Percentiles rank a stretch among this genome's conserved stretches.
phyloP scores from a whole-genome alignment of 352 stramenopile genomes.

The Phytopythium helicoides region DNA sequence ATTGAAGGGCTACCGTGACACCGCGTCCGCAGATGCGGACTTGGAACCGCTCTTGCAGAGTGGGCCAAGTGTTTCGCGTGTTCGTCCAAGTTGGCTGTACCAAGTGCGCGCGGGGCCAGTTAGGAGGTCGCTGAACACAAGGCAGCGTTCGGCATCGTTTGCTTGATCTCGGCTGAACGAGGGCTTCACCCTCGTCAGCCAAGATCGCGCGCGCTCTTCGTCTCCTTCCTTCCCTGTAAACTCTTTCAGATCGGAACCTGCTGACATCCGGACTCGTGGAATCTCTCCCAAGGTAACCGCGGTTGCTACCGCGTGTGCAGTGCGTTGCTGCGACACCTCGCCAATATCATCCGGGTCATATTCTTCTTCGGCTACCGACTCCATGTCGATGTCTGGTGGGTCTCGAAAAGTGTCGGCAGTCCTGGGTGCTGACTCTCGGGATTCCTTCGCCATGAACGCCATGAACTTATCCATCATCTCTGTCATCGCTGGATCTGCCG shows the following conservation, averaged over 20 bases:
- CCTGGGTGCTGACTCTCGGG: too few relatives aligned
- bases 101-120: background rate
- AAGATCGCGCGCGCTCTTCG: too few relatives aligned
- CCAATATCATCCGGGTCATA: too few relatives aligned
- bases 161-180: slow-evolving; percentile 6
- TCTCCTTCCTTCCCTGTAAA: too few relatives aligned
- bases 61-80: background rate
- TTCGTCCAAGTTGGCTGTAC: slow-evolving; percentile 3
- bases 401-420: background rate
- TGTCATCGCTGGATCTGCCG: too few relatives aligned
- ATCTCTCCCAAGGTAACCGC: background rate
- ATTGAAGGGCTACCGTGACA: slow-evolving; percentile 4
- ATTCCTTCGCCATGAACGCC: too few relatives aligned
- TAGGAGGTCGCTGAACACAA: slow-evolving; percentile 5
- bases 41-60: slow-evolving; percentile 2
- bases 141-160: slow-evolving; percentile 1
- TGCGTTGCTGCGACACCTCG: too few relatives aligned
- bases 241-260: too few relatives aligned
- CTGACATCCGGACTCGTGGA: too few relatives aligned
- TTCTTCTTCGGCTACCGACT: background rate
- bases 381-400: background rate
- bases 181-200: too few relatives aligned
- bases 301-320: background rate
- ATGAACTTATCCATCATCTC: too few relatives aligned
- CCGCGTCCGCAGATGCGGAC: slow-evolving; percentile 5